Base-by-base conservation (phyloP, 177 flowering plant genomes). In the Vitis hybrid region DNA sequence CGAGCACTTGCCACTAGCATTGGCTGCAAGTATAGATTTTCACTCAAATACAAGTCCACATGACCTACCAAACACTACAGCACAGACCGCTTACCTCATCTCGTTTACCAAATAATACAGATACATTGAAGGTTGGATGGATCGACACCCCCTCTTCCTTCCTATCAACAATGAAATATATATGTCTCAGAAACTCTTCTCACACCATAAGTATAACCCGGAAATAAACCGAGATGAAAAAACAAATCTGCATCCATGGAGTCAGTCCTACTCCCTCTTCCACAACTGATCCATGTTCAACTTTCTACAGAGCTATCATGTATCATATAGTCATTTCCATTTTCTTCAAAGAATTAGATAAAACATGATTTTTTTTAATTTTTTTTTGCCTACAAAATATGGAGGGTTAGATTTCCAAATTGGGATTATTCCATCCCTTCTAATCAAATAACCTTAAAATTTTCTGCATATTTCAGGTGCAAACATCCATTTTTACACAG, bases 1-100 rank as follows among this genome's bases (percentile, higher is more conserved):
- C 94, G 89, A 67, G 94, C 96, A 78, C 93, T 88, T 15, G 96
- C 91, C 58, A 84, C 79, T 3, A 93, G 84, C 91, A 93, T 82
- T 50, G 97, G 92, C 98, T 94, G 94, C 86, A 86, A 60, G 60
- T 11, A 45, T 68, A 51, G 52, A 32, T 64, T 54, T 19, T 58
- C 21, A 58, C 34, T 74, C 64, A 62, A 72, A 63, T 12, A 17
- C 10, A n/a, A 55, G 34, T 60, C 32, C 23, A 51, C 51, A 49
- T 30, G n/a, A 66, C 13, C 54, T 17, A 9, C 10, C 34, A 70
- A 10, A 64, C 21, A 26, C 52, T 32, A 30, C 32, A 15, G 10
- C 19, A 32, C 23, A 18, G 1, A 62, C 60, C 14, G 51, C 75
- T 81, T 73, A 91, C 98, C 97, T 95, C 99, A 73, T 95, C 98